phyloP scores from a whole-genome alignment of 1,284 basidiomycete genomes.

The Papiliotrema terrestris region DNA sequence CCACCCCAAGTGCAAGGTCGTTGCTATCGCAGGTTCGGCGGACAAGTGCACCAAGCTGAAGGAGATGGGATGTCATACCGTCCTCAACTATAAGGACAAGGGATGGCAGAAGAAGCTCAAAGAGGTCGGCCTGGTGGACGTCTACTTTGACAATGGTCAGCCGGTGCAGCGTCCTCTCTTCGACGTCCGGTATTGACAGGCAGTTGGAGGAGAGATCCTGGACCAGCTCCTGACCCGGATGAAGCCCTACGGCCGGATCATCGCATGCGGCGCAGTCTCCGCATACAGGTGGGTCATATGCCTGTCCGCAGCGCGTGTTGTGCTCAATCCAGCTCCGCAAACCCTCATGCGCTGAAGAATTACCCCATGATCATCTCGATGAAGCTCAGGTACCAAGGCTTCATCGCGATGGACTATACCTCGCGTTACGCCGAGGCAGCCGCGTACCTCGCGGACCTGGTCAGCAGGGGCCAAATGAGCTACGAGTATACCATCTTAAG shows the following conservation, averaged over 20 bases:
- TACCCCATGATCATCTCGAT: conserved; percentile 63
- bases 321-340: conserved; percentile 13
- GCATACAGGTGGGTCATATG: conserved; percentile 42
- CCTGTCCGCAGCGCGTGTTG: neutral
- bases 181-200: neutral
- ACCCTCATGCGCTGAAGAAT: conserved; percentile 43
- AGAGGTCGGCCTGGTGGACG: conserved; percentile 60
- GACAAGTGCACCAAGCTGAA: conserved; percentile 83
- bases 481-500: conserved; percentile 68
- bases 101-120: conserved; percentile 61
- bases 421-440: conserved; percentile 45
- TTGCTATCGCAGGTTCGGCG: conserved; percentile 71
- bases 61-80: conserved; percentile 75
- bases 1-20: conserved; percentile 59
- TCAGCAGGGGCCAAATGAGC: conserved; percentile 68
- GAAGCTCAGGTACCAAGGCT: conserved; percentile 74
- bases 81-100: conserved; percentile 80
- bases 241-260: conserved; percentile 71
- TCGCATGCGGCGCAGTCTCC: conserved; percentile 70
- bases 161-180: neutral
- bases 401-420: conserved; percentile 66
- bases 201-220: conserved; percentile 67
- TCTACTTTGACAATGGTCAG: conserved; percentile 76
- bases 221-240: conserved; percentile 69
- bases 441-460: conserved; percentile 53